Evolutionary conservation across 441 rosid genomes (phyloP).

Genomic region (Bruguiera hainesii): DNA sequence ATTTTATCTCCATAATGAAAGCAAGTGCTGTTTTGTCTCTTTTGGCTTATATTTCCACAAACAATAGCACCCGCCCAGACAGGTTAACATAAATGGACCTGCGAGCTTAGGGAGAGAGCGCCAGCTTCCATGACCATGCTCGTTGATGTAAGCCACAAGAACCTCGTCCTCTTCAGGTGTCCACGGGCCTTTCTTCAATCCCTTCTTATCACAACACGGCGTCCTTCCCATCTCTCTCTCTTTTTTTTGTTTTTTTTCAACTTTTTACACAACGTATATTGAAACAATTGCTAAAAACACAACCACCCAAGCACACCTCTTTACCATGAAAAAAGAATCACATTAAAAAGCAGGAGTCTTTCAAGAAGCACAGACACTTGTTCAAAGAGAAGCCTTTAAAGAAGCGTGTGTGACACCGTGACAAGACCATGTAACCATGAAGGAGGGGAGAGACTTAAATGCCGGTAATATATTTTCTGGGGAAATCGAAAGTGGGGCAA

Average conservation of each 20-base stretch:
- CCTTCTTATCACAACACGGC: slow-evolving; percentile 37
- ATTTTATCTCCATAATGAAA: too few species aligned
- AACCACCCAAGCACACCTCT: background rate
- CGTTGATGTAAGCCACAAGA: slow-evolving; percentile 31
- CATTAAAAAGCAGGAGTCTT: background rate
- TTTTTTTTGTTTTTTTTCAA: background rate
- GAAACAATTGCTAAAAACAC: background rate
- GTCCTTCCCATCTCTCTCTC: slow-evolving; percentile 34
- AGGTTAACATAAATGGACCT: slow-evolving; percentile 32
- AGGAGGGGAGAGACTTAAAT: slow-evolving; percentile 25
- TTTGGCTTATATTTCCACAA: background rate
- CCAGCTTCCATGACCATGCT: slow-evolving; percentile 50
- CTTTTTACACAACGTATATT: background rate
- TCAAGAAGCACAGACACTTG: background rate
- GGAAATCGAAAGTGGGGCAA: slow-evolving; percentile 35
- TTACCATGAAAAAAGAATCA: background rate
- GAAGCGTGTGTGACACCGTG: slow-evolving; percentile 6
- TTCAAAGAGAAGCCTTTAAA: background rate
- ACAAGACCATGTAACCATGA: background rate
- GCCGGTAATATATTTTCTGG: slow-evolving; percentile 37
- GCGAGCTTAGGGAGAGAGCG: slow-evolving; percentile 42
- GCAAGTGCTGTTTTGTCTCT: too few species aligned
- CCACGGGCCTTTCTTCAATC: slow-evolving; percentile 45
- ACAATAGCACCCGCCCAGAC: background rate
- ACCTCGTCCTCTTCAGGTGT: slow-evolving; percentile 43